Evolutionary conservation across 371 early-diverging fungal species (phyloP).

Genomic region (Apophysomyces variabilis): DNA sequence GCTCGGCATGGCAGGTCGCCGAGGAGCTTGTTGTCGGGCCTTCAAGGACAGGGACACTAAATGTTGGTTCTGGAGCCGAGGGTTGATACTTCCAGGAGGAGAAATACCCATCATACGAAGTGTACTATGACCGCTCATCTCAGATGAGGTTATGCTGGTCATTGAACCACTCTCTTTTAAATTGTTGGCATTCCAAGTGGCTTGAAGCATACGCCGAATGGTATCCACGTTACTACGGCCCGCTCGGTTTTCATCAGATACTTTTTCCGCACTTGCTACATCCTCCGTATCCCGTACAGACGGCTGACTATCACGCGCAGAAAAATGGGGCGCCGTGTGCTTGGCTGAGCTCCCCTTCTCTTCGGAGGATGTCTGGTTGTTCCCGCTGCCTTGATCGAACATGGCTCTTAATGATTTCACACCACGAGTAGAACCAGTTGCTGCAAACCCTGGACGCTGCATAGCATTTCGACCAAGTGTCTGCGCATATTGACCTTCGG

Average conservation of each 20-base stretch:
- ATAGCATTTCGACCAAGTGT: conserved; percentile 15
- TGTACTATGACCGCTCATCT: conserved; percentile 12
- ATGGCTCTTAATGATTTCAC: conserved; percentile 1
- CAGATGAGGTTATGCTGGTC: conserved; percentile 24
- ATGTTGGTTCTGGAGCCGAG: conserved; percentile 36
- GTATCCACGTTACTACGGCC: conserved; percentile 34
- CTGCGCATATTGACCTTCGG: conserved; percentile 10
- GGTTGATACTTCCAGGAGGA: conserved; percentile 35
- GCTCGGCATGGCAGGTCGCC: conserved; percentile 33
- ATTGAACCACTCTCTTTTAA: conserved; percentile 35
- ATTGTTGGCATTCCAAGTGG: conserved; percentile 38
- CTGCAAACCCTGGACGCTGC: neutral
- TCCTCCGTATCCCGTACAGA: too few relatives aligned
- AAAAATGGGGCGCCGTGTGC: neutral
- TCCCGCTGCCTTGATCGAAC: neutral
- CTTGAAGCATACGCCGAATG: conserved; percentile 40
- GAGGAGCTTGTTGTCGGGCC: conserved; percentile 16
- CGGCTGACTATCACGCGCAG: neutral
- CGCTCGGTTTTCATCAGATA: neutral
- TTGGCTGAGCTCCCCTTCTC: neutral
- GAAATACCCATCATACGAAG: conserved; percentile 22
- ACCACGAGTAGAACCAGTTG: neutral
- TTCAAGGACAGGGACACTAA: conserved; percentile 29
- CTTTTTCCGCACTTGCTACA: too few relatives aligned
- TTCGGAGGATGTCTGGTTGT: neutral